Evolutionary conservation across 108 stramenopile genomes (phyloP), one percentile per base, ranked within the genome.

Genomic region (Fragilaria crotonensis): DNA sequence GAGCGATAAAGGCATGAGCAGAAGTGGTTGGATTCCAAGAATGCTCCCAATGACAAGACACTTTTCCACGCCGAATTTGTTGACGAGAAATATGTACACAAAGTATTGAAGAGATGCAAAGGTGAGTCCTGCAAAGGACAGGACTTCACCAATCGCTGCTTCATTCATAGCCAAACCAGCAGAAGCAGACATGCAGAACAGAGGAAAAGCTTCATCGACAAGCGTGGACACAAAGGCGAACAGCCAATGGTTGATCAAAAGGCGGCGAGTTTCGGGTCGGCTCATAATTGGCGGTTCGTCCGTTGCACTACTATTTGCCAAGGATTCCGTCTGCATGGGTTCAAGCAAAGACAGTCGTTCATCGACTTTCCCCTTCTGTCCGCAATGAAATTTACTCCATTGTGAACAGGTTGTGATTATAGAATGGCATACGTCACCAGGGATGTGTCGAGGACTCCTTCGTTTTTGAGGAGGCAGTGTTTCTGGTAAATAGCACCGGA

Each of bases 171-270:
- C 78, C 33, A 83, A 54, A 9, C 86, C 86, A 60, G 67, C 72
- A 7, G 48, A 41, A 33, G 58, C 48, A 30, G 83, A 79, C 23
- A 88, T 82, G 52, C 79, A 80, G 62, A 71, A 88, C 0, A 88
- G 67, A 2, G 87, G 87, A 59, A 88, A 84, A 17, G 61, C 58
- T 66, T 88, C 87, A 53, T 73, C 78, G 0, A 81, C 54, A n/a
- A 48, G 36, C n/a, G 78, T 56, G 9, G 63, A 49, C 18, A 70
- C 58, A 54, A 88, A 80, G 0, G 87, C 75, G 45, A 67, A 78
- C 3, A 65, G 32, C 83, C 87, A 84, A 49, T 88, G 81, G 3
- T 60, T 70, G 9, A 77, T 53, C 19, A 81, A 41, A 60, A 72
- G 78, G 2, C 30, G 19, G 25, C 80, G 60, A 17, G 80, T 82